Base-by-base conservation (phyloP, 202 grass and related monocot genomes). In the Cymbopogon flexuosus region DNA sequence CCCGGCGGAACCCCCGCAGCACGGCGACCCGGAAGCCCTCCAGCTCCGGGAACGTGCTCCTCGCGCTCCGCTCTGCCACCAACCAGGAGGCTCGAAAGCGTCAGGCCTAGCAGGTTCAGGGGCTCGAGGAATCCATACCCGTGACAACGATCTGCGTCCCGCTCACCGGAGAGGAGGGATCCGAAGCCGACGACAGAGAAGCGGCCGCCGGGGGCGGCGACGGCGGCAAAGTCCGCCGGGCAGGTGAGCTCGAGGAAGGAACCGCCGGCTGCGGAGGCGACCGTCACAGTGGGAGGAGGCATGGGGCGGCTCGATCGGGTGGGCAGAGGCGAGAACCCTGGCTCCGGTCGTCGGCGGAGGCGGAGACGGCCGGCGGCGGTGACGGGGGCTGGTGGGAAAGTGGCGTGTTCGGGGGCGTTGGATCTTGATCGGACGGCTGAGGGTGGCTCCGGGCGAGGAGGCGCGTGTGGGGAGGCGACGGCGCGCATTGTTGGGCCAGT, bases 31-130 rank as follows among this genome's bases (percentile, higher is more conserved):
- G 85, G 68, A 99, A 99, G 45, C 85, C 84, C 68, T 90, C 86
- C 70, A 98, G 83, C 47, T 93, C 84, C 37, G 87, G 96, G 84
- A 98, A 98, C 31, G 95, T 98, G 86, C 95, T 98, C 92, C 90
- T 98, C 24, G 90, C 86, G 43, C 96, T 98, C 83, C 72, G 86
- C 65, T 98, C 92, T 98, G 76, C 45, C 35, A 74, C 24, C 12
- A 75, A 52, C 4, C 47, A 70, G 16, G 51, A 72, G 10, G 69
- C 22, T 61, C 14, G 47, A 49, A 65, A 30, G 69, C 2, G 45
- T 81, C 49, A 73, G 36, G 36, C 12, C 4, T 69, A 69, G 34
- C 14, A 10, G 31, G 54, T 40, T 36, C 14, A 36, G 66, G 66
- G 46, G 21, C 0, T 71, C 43, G 1, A 66, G 6, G 12, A 47